Evolutionary conservation across 495 filamentous ascomycete species (phyloP), one percentile per base, ranked within the genome.

Genomic region (Xylaria grammica): DNA sequence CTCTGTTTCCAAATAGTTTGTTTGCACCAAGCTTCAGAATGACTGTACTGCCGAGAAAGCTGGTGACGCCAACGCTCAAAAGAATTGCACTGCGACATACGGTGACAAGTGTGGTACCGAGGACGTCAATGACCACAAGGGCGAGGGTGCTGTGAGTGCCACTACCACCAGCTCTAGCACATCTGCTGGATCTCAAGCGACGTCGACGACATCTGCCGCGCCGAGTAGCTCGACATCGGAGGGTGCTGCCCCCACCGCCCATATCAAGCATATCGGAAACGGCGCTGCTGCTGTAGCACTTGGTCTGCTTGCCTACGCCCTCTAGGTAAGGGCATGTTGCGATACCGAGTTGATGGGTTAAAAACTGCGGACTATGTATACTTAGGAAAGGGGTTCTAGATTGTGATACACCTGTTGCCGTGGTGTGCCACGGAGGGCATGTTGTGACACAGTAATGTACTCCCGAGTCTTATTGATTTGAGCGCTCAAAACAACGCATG

Each of bases 301-400:
- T 19, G 77, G 74, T 65, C 61, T 74, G 26, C 73, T 75, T 54
- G 77, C 74, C 53, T 77, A 74, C 27, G 72, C 75, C 60, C 67
- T 74, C 65, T 72, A 77, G 67, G 46, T 68, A 15, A 40, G 46
- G 36, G 45, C 48, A 56, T 68, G 62, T 50, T 56, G 45, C 49
- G 51, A 58, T 48, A 20, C 59, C 9, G 32, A 38, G 27, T 19
- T 34, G 30, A 52, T 53, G 40, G 40, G 30, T 55, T 50, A 52
- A 49, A 29, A 44, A 48, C 49, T 26, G 19, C 36, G 22, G 32
- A 44, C 3, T 20, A 48, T 26, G 52, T 17, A 48, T 10, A 29
- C 5, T 11, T 6, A 24, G 20, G 42, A 17, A 36, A 15, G 32
- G 13, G 32, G 5, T 58, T 51, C 34, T 7, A 32, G 17, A 7